Conservation (phyloP, 164 flowering plant genomes). For the Santalum album region DNA sequence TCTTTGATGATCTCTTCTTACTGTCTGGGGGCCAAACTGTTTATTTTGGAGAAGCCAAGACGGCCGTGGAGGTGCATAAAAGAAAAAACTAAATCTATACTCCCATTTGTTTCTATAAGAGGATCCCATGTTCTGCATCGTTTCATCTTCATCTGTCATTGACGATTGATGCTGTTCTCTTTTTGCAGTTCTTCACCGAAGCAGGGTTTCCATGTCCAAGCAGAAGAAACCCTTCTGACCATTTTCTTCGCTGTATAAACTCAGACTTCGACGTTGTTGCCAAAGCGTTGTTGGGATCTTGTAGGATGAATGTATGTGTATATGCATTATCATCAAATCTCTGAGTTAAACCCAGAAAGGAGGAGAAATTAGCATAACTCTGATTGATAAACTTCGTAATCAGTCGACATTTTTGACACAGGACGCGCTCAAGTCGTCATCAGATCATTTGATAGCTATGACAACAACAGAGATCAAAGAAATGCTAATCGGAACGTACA, state of each 20-base stretch:
- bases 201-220: slow-evolving; percentile 2
- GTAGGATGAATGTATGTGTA: slow-evolving; percentile 6
- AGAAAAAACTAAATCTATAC: too few species aligned
- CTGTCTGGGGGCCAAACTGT: not conserved
- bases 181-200: not conserved
- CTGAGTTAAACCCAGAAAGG: not conserved
- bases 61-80: not conserved
- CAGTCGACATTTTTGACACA: not conserved
- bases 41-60: slow-evolving; percentile 1
- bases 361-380: not conserved
- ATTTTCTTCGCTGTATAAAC: not conserved
- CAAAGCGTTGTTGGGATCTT: slow-evolving; percentile 8
- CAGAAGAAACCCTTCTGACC: slow-evolving; percentile 1
- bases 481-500: slow-evolving; percentile 17
- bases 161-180: not conserved
- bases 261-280: not conserved
- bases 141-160: too few species aligned
- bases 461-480: slow-evolving; percentile 18
- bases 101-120: too few species aligned
- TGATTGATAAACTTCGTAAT: not conserved
- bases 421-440: not conserved
- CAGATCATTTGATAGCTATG: slow-evolving; percentile 7
- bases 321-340: not conserved
- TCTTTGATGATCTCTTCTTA: not conserved
- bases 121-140: too few species aligned